Base-by-base conservation (phyloP, 192 early-diverging fungal genomes). In the Entomortierella parvispora region DNA sequence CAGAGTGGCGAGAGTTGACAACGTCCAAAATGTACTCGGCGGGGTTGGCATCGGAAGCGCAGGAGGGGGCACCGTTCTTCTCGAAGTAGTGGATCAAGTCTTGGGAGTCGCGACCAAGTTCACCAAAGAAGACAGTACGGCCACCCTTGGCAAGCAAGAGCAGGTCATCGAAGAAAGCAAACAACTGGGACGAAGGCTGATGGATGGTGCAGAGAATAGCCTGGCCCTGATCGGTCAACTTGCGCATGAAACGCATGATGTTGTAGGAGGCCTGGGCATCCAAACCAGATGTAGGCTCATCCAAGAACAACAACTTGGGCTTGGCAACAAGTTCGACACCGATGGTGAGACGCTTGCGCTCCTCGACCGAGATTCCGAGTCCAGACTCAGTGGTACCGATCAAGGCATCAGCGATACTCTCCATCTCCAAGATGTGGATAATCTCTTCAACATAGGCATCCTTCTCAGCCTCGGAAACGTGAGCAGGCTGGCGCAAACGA, bases 271-370 rank as follows among this genome's bases (percentile, higher is more conserved):
- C 83, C 71, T 95, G 93, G 3, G 90, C 87, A 80, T 92, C 90
- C 15, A 92, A 82, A 50, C 96, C 96, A 23, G 91, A 93, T 6
- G 94, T 96, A 49, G 96, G 96, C 70, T 93, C 96, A 80, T 96
- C 94, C 61, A 96, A 84, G 84, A 97, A 93, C 33, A 97, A 86
- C 43, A 92, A 71, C 69, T 90, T 87, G 23, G 92, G 90, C 82
- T 90, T 84, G 23, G 93, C 86, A 17, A 95, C 88, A 29, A 97
- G 85, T 75, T 97, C 94, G 43, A 92, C 83, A 48, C 88, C 96
- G 59, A 97, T 94, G 14, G 91, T 93, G 25, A 97, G 83, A 45
- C 94, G 89, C 71, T 95, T 92, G 80, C 92, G 93, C 79, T 97
- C 93, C 58, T 93, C 94, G 4, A 95, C 89, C 31, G 90, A 92